These are phyloP conservation scores for Botrytis pseudocinerea DNA, from an alignment of 2,329 filamentous ascomycete species.

Conservation along the genomic window DNA sequence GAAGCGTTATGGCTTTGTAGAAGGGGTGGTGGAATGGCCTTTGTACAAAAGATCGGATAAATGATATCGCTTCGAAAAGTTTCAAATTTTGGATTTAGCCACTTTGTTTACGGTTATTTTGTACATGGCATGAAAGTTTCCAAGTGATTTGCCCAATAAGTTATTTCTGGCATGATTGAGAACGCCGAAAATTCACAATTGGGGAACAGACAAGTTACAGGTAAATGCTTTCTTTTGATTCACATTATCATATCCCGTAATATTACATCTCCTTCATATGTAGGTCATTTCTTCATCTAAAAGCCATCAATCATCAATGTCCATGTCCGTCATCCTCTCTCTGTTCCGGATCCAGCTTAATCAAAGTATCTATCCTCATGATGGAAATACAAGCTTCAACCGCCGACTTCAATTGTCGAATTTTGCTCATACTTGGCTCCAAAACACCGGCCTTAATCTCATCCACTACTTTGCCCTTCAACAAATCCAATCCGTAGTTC, in stretches of 20 bases:
- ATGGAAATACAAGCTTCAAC: slow-evolving; percentile 98
- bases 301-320: slow-evolving; percentile 56
- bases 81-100: slow-evolving; percentile 1
- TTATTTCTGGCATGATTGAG: background rate
- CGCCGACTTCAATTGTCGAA: slow-evolving; percentile 96
- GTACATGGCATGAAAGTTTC: background rate
- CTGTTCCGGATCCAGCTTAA: slow-evolving; percentile 93
- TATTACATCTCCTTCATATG: slow-evolving; percentile 23
- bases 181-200: background rate
- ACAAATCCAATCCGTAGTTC: slow-evolving; percentile 94
- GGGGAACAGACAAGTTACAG: slow-evolving; percentile 2
- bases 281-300: slow-evolving; percentile 25
- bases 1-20: slow-evolving; percentile 41
- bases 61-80: slow-evolving; percentile 22
- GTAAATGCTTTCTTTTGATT: slow-evolving; percentile 22
- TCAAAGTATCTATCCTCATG: slow-evolving; percentile 98
- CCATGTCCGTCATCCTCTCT: slow-evolving; percentile 82
- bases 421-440: slow-evolving; percentile 97
- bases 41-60: slow-evolving; percentile 26
- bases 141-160: background rate
- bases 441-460: slow-evolving; percentile 92
- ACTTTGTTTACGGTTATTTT: background rate
- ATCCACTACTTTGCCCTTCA: slow-evolving; percentile 87
- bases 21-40: slow-evolving; percentile 38
- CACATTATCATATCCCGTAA: slow-evolving; percentile 22